Conservation (phyloP, 176 grass and related monocot species). For the Miscanthus lutarioriparius region DNA sequence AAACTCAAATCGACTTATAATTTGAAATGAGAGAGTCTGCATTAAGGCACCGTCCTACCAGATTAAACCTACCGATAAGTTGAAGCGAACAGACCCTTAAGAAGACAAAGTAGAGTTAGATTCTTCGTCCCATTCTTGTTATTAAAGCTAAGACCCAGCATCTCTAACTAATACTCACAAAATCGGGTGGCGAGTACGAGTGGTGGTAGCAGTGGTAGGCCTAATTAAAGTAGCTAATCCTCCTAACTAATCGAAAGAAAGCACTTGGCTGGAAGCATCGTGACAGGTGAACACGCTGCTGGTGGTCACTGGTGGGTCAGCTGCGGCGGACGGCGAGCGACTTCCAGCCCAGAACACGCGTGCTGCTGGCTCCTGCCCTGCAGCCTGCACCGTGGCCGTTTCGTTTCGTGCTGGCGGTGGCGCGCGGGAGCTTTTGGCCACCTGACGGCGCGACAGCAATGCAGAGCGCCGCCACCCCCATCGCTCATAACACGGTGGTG, state of each 20-base stretch:
- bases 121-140: neutral
- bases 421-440: neutral
- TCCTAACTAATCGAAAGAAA: neutral
- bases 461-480: neutral
- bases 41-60: no score
- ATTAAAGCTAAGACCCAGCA: neutral
- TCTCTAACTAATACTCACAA: neutral
- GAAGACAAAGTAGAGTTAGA: neutral
- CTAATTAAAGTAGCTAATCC: neutral
- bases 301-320: neutral
- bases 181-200: neutral
- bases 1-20: no score
- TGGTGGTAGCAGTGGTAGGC: neutral
- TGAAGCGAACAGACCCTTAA: no score
- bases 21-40: no score
- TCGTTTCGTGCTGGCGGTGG: neutral
- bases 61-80: no score
- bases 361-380: no score
- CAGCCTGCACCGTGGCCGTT: no score
- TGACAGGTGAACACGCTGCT: neutral
- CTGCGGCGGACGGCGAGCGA: neutral
- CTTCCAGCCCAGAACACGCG: neutral
- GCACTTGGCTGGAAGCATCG: neutral
- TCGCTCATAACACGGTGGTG: no score
- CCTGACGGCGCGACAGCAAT: neutral